Percentiles rank a stretch among this genome's conserved stretches.
These are phyloP conservation scores for Theobroma grandiflorum DNA, from an alignment of 441 rosid species.

Conservation along the genomic window DNA sequence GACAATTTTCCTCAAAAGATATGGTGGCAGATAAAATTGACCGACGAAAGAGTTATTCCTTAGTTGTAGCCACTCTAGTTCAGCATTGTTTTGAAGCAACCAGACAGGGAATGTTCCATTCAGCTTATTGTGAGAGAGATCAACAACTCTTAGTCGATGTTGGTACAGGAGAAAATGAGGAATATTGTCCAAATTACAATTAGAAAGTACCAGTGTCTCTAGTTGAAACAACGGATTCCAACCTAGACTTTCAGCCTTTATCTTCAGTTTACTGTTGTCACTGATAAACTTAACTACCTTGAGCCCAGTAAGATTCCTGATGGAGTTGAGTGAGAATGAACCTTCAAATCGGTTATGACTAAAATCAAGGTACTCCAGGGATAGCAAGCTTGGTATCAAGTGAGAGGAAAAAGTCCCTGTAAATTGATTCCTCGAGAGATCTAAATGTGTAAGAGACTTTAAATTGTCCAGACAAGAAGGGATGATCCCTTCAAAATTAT, in stretches of 20 bases:
- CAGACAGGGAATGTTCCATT: conserved; percentile 2
- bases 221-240: too few species aligned
- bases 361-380: neutral
- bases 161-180: neutral
- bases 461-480: neutral
- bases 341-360: neutral
- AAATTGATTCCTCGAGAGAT: neutral
- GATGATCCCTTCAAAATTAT: neutral
- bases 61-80: neutral
- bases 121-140: conserved; percentile 31
- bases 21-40: neutral
- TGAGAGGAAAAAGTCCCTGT: neutral
- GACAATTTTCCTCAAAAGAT: neutral
- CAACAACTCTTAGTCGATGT: neutral
- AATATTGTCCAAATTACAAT: too few species aligned
- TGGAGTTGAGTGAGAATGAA: neutral
- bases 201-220: too few species aligned
- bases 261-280: neutral
- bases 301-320: neutral
- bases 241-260: neutral
- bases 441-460: neutral
- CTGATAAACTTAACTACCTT: neutral
- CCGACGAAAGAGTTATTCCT: neutral
- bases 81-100: neutral
- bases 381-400: neutral